Evolutionary conservation across 805 yeast species (phyloP).

Genomic region (Scheffersomyces stipitis): DNA sequence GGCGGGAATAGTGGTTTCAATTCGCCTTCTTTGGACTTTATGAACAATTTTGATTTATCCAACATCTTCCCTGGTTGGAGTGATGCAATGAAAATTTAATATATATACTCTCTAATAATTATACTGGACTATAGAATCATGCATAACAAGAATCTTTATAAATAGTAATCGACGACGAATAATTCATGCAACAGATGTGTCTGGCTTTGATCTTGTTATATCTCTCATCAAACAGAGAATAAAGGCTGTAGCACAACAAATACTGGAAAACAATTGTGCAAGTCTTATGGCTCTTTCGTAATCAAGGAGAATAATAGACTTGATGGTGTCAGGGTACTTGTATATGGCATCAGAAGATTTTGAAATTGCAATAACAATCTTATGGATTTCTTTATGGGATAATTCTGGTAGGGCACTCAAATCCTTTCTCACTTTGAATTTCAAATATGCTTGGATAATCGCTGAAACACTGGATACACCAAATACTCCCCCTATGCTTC

Average conservation of each 20-base stretch:
- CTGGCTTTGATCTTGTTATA: slow-evolving; percentile 3
- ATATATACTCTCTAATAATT: too few relatives aligned
- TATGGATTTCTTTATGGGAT: slow-evolving; percentile 10
- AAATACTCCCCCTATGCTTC: slow-evolving; percentile 43
- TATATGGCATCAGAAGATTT: slow-evolving; percentile 21
- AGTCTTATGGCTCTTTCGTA: slow-evolving; percentile 23
- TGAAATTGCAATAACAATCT: slow-evolving; percentile 16
- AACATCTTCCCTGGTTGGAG: slow-evolving; percentile 19
- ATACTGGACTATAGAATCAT: too few relatives aligned
- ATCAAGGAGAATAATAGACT: slow-evolving; percentile 18
- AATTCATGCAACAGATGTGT: too few relatives aligned
- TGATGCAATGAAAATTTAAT: slow-evolving; percentile 6
- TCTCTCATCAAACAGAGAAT: slow-evolving; percentile 13
- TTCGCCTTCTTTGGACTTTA: slow-evolving; percentile 16
- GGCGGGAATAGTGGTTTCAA: slow-evolving; percentile 1
- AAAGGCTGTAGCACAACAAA: slow-evolving; percentile 15
- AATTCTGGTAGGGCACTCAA: slow-evolving; percentile 11
- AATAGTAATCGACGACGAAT: too few relatives aligned
- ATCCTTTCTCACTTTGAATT: slow-evolving; percentile 11
- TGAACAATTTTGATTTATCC: slow-evolving; percentile 16
- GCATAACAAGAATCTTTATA: too few relatives aligned
- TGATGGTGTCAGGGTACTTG: slow-evolving; percentile 13
- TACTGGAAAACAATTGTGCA: slow-evolving; percentile 21
- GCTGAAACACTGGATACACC: slow-evolving; percentile 33
- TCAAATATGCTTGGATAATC: slow-evolving; percentile 16